Base-by-base conservation (phyloP, 345 rosid genomes). In the Cardiospermum halicacabum region DNA sequence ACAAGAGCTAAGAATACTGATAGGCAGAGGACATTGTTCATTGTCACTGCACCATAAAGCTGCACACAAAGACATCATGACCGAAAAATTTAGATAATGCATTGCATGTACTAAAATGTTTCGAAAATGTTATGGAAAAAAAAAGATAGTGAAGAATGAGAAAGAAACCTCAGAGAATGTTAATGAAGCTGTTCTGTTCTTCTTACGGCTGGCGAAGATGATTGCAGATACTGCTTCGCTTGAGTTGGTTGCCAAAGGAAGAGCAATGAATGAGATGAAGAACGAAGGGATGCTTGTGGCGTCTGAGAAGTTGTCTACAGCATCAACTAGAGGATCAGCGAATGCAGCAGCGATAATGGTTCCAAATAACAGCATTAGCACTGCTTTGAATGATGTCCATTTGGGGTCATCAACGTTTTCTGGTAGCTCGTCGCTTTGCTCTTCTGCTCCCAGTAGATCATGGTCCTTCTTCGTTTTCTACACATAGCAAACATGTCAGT, bases 271-370 rank as follows among this genome's bases (percentile, higher is more conserved):
- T 8, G 99, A 94, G 74, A 91, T 91, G 80, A 94, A 94, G 82
- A 94, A 94, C 62, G 97, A 73, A 13, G 99, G 96, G 68, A 94
- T 91, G 57, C 90, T 84, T n/a, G 99, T 91, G 5, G 96, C 95
- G 62, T 71, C 78, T 1, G 97, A 94, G 71, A 91, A 91, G 73
- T 91, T 81, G 69, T 91, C 89, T 19, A 91, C 96, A 3, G 83
- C 91, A 69, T 94, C 99, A 2, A 91, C 99, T n/a, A 91, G 82
- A 31, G 97, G 96, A 78, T 94, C 99, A 9, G 99, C 99, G 70
- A 94, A 89, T 12, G 69, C 91, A 75, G 93, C 99, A 13, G 97
- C 96, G 68, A 94, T 84, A 51, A 80, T 0, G 47, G 96, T 80
- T 68, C 99, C 99, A 11, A 85, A n/a, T 36, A 91, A 65, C 80